Conservation (phyloP, 2,329 filamentous ascomycete genomes). For the Triangularia setosa region DNA sequence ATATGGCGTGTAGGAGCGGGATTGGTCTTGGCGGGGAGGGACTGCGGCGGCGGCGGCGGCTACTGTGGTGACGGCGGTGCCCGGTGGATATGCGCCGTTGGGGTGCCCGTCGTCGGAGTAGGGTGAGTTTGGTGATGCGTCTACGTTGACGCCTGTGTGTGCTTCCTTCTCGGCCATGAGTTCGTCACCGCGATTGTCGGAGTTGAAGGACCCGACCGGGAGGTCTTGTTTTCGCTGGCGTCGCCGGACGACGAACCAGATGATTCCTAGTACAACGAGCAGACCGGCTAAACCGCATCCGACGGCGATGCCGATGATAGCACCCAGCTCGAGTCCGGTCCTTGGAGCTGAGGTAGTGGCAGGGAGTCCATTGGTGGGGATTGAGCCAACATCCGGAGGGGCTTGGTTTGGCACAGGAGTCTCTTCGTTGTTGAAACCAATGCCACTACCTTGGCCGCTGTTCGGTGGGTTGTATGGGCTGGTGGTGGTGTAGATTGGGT, state of each 20-base stretch:
- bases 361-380: background rate
- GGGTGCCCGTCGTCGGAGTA: slow-evolving; percentile 40
- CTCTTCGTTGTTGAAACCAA: background rate
- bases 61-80: background rate
- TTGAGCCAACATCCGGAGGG: background rate
- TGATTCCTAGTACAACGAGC: slow-evolving; percentile 36
- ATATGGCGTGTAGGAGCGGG: slow-evolving; percentile 33
- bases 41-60: slow-evolving; percentile 5
- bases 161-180: slow-evolving; percentile 47
- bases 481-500: background rate
- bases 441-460: too few relatives aligned
- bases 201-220: slow-evolving; percentile 27
- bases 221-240: slow-evolving; percentile 31
- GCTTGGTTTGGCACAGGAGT: background rate
- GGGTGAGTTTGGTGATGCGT: slow-evolving; percentile 37
- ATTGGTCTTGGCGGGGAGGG: slow-evolving; percentile 17
- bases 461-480: background rate
- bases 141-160: slow-evolving; percentile 32
- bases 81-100: slow-evolving; percentile 16
- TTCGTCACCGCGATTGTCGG: slow-evolving; percentile 28
- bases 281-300: slow-evolving; percentile 38
- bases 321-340: slow-evolving; percentile 37
- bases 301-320: slow-evolving; percentile 46
- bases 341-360: background rate
- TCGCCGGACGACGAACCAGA: slow-evolving; percentile 44